Evolutionary conservation across 2,329 filamentous ascomycete genomes (phyloP), one percentile per base, ranked within the genome.

Genomic region (Pestalotiopsis sp.): DNA sequence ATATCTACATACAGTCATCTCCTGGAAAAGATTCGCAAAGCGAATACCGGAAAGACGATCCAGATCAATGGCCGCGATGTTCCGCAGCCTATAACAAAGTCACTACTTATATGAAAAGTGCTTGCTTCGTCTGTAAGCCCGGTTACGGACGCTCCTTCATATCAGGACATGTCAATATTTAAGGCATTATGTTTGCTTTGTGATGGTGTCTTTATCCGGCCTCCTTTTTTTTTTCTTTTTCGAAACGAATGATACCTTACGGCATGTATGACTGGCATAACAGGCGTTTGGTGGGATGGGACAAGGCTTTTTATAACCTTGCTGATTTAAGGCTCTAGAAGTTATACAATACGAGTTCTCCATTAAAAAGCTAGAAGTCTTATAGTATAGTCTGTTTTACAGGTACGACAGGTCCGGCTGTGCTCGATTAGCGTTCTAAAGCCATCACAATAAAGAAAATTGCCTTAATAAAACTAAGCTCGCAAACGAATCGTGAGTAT

Each of bases 1-100:
- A 68, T 58, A 39, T 25, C 14, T 31, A 60, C 6, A 14, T 25
- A 62, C 52, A 69, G 69, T 65, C 69, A 69, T 61, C 67, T 69
- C 14, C 67, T 69, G 20, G 67, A 70, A 14, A 69, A 69, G 60
- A 70, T 70, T 17, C 67, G 69, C 52, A 45, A 65, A 41, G 65
- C 67, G 57, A 67, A 45, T 20, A 31, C 67, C 38, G 39, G 41
- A 20, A 61, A 56, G 7, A n/a, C 31, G 27, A 14, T 23, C 2
- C 49, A 62, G 38, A 49, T 70, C 20, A 67, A 67, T 27, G 69
- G 65, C 23, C 65, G 52, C 38, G 23, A 39, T 7, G 49, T 69
- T 31, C 67, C 69, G 13, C 58, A 69, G 31, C 67, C 69, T 14
- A 70, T 69, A 59, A 70, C 69, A 56, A 65, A 56, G 5, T 59